Evolutionary conservation across 1,284 basidiomycete species (phyloP), one percentile per base, ranked within the genome.

Genomic region (Puccinia triticina): DNA sequence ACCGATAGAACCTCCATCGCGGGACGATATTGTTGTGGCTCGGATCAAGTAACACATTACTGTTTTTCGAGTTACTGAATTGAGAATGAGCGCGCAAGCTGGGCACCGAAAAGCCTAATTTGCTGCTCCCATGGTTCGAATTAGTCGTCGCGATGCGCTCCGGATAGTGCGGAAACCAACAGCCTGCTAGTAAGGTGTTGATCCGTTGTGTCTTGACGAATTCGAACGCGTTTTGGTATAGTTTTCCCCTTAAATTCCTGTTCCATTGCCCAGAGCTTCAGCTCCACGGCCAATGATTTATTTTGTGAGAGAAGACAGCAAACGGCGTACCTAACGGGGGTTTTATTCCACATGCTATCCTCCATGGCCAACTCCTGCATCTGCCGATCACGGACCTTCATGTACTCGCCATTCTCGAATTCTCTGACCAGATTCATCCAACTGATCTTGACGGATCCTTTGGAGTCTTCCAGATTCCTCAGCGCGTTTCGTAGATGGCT

Each of bases 361-460:
- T 97, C 94, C 78, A 92, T 89, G 85, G 96, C 96, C 23, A 97
- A 89, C 87, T 97, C 93, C 86, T 93, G 92, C 94, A 97, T 95
- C 88, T 98, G 96, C 53, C 94, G 89, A 85, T 96, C 94, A 71
- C 96, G 90, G 16, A 97, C 93, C 12, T 91, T 91, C 75, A 93
- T 91, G 86, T 98, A 98, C 85, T 95, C 94, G 83, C 91, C 92
- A 75, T 93, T 92, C 37, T 92, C 88, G 87, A 98, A 95, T 85
- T 95, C 93, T 67, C 91, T 90, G 86, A 95, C 93, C 32, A 96
- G 91, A 85, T 93, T 91, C 85, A 93, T 91, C 94, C 94, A 96
- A 50, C 69, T 57, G 21, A 55, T 53, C 61, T 78, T 34, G 34
- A 66, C 55, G 18, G 69, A 48, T 18, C 46, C 2, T 80, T 78